phyloP scores from a whole-genome alignment of 176 grass and related monocot genomes.

The Rhynchospora tenuis region DNA sequence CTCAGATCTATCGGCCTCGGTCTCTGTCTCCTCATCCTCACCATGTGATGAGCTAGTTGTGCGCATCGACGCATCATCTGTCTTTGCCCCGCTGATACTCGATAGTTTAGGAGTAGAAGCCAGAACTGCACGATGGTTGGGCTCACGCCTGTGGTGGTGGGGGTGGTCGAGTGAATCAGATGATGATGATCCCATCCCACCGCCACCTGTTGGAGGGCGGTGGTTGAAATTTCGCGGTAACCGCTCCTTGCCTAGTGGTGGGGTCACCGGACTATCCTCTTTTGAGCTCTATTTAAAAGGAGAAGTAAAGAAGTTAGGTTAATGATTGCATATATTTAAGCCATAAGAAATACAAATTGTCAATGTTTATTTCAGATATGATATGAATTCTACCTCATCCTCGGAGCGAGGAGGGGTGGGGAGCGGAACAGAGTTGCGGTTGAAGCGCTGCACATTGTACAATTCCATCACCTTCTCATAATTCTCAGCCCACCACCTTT shows the following conservation, averaged over 20 bases:
- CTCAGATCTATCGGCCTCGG: conserved; percentile 40
- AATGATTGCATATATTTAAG: neutral
- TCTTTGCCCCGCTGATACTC: conserved; percentile 84
- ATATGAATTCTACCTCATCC: conserved; percentile 46
- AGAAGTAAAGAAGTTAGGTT: neutral
- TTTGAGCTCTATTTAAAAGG: conserved; percentile 52
- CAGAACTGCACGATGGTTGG: conserved; percentile 36
- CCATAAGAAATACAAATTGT: neutral
- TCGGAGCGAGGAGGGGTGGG: conserved; percentile 74
- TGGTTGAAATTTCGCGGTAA: conserved; percentile 46
- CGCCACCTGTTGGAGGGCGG: conserved; percentile 36
- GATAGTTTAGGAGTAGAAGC: conserved; percentile 81
- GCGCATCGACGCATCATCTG: conserved; percentile 76
- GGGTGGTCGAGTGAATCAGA: conserved; percentile 72
- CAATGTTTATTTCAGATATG: neutral
- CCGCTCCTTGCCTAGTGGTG: conserved; percentile 67
- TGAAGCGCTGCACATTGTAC: conserved; percentile 95
- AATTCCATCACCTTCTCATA: conserved; percentile 96
- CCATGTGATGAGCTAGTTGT: conserved; percentile 79
- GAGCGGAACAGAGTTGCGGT: conserved; percentile 61
- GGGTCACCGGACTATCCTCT: conserved; percentile 69
- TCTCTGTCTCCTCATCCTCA: conserved; percentile 35
- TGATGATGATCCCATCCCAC: conserved; percentile 57
- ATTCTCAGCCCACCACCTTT: conserved; percentile 98
- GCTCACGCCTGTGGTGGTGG: conserved; percentile 36